These are phyloP conservation scores for Claviceps maximensis DNA, from an alignment of 2,329 filamentous ascomycete species.

Conservation along the genomic window DNA sequence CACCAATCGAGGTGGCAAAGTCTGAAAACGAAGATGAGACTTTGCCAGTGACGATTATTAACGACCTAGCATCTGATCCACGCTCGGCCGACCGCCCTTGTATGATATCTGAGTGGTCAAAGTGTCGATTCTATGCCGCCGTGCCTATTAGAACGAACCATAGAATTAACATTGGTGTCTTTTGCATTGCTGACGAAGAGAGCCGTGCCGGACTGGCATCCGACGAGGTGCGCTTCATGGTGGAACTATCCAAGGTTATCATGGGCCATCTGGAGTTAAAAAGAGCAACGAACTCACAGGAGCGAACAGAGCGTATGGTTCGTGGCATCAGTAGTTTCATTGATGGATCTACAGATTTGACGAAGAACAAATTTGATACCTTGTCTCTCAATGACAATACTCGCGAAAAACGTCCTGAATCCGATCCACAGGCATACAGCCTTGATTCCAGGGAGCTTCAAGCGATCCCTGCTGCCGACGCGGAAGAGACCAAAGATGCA, in stretches of 20 bases:
- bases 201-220: conserved; percentile 10
- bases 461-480: neutral
- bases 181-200: conserved; percentile 12
- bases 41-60: neutral
- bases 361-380: neutral
- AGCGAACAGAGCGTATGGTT: conserved; percentile 19
- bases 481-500: neutral
- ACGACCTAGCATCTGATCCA: conserved; percentile 10
- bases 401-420: conserved; percentile 11
- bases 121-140: conserved; percentile 19
- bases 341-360: conserved; percentile 7
- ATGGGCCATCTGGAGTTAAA: conserved; percentile 19
- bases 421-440: neutral
- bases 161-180: conserved; percentile 23
- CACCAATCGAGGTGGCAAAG: neutral
- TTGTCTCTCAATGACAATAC: neutral
- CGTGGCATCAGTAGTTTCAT: conserved; percentile 19
- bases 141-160: conserved; percentile 20
- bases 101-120: conserved; percentile 8
- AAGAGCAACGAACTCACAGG: conserved; percentile 11
- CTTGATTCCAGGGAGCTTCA: no score
- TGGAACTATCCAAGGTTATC: conserved; percentile 13
- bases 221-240: conserved; percentile 11
- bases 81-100: conserved; percentile 13
- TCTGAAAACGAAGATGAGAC: neutral